A percentile compares a stretch with the other conserved stretches of the same genome.
phyloP scores from a whole-genome alignment of 768 basidiomycete genomes.

The Hygrocybe coccinea region DNA sequence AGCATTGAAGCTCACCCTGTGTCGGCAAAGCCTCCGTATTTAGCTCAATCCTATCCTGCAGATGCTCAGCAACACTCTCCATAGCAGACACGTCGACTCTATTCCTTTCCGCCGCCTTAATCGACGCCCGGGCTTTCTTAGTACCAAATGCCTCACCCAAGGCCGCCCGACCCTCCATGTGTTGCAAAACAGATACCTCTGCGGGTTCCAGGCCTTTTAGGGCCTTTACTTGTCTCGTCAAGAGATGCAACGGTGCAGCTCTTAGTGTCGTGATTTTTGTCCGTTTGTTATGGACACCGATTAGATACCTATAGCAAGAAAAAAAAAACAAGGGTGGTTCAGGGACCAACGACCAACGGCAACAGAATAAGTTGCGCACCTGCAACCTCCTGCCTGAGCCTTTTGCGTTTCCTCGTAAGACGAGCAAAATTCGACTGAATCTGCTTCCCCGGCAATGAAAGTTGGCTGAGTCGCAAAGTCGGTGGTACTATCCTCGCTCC shows the following conservation, averaged over 20 bases:
- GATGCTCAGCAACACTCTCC: constrained; percentile 72
- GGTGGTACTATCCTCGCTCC: constrained; percentile 19
- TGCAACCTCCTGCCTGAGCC: constrained; percentile 57
- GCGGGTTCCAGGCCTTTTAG: constrained; percentile 59
- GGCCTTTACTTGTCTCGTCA: constrained; percentile 78
- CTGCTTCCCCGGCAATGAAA: constrained; percentile 78
- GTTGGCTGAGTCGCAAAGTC: constrained; percentile 27
- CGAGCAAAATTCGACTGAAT: constrained; percentile 68
- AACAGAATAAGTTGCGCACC: constrained; percentile 41
- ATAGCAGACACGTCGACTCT: constrained; percentile 85
- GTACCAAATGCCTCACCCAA: constrained; percentile 93
- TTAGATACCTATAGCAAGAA: constrained; percentile 58
- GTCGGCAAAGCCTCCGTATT: constrained; percentile 67
- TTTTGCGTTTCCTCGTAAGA: constrained; percentile 47
- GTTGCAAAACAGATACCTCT: constrained; percentile 48
- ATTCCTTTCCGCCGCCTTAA: constrained; percentile 83
- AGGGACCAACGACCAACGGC: constrained; percentile 1
- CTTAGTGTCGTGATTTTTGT: constrained; percentile 68
- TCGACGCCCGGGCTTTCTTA: constrained; percentile 84
- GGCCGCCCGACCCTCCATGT: constrained; percentile 61
- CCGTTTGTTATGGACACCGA: constrained; percentile 76
- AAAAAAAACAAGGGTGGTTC: neutral
- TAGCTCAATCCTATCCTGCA: constrained; percentile 79
- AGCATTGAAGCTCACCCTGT: constrained; percentile 44
- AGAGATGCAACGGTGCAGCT: constrained; percentile 57